Base-by-base conservation (phyloP, 108 stramenopile genomes). In the Schizochytrium sp. region DNA sequence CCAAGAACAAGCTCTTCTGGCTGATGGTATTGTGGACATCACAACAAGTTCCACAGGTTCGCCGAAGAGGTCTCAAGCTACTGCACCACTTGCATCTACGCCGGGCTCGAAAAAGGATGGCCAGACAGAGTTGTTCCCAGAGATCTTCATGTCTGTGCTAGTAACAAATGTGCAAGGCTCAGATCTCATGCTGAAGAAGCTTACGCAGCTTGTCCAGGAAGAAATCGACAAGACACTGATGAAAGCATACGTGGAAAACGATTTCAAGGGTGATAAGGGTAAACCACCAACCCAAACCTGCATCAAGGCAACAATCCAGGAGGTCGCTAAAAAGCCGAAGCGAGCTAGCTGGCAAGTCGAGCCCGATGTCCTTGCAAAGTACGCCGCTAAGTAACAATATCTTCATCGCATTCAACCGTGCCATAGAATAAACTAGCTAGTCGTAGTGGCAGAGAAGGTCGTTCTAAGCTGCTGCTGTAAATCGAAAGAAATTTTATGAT, bases 181-280 rank as follows among this genome's bases (percentile, higher is more conserved):
- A 38, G 64, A 69, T 38, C 64, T 28, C 12, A 7, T 38, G 42
- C 12, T 69, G 10, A 12, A 13, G 19, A 15, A 28, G 10, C 64
- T 69, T 44, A 69, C 42, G 42, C 40, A 69, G 28, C 64, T 69
- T 44, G 64, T 69, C 64, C 44, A 1, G 40, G 64, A 69, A 15
- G 64, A 69, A 38, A 69, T 69, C 44, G 64, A 69, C 3, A 69
- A 69, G 64, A 44, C 44, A 8, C 64, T 69, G 10, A 69, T 69
- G 64, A 69, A 69, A 15, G 64, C 64, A 3, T 69, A 69, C 64
- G 64, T 69, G 12, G 64, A 69, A 44, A 69, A 69, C 5, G 64
- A 69, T 15, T 69, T 69, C 64, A 69, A 69, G 64, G 64, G 64
- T 15, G 64, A 69, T 3, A 69, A 69, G 64, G 64, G 64, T 38